Evolutionary conservation across 106 monocot genomes (phyloP).

Genomic region (Acorus calamus): DNA sequence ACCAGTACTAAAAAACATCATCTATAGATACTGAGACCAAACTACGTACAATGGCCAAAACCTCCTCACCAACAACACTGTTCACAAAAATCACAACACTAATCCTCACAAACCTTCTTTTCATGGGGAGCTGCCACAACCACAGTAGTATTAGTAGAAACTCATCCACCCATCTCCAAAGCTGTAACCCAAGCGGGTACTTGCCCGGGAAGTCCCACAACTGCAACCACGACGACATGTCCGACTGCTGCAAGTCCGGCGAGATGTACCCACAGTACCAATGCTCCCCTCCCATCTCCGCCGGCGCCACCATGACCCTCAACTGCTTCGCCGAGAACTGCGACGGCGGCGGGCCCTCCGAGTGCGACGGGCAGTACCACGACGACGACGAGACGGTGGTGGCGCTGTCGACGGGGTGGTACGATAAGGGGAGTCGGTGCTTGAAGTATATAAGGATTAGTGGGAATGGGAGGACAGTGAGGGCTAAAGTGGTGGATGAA

Average conservation of each 20-base stretch:
- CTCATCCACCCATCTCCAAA: too few species aligned
- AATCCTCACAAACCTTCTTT: too few species aligned
- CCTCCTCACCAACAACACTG: too few species aligned
- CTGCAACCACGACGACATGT: slow-evolving; percentile 18
- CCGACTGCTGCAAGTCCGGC: slow-evolving; percentile 13
- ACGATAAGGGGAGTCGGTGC: slow-evolving; percentile 24
- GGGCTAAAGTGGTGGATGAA: slow-evolving; percentile 39
- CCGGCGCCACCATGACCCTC: slow-evolving; percentile 11
- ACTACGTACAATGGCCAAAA: too few species aligned
- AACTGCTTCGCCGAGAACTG: slow-evolving; percentile 24
- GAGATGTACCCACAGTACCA: slow-evolving; percentile 18
- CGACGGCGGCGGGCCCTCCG: slow-evolving; percentile 26
- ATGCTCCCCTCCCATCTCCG: slow-evolving; percentile 30
- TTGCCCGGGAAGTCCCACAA: slow-evolving; percentile 4
- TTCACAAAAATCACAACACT: too few species aligned
- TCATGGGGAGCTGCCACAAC: too few species aligned
- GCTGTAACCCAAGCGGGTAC: slow-evolving; percentile 2
- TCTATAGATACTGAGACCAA: too few species aligned
- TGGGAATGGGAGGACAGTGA: slow-evolving; percentile 24
- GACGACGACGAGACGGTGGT: slow-evolving; percentile 21
- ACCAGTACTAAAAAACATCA: too few species aligned
- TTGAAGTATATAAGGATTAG: slow-evolving; percentile 11
- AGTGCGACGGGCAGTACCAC: slow-evolving; percentile 27
- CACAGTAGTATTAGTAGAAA: too few species aligned
- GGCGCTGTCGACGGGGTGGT: slow-evolving; percentile 31